Percentiles rank a stretch among this genome's conserved stretches.
phyloP scores from a whole-genome alignment of 2,329 filamentous ascomycete species.

The Colletotrichum tabaci region DNA sequence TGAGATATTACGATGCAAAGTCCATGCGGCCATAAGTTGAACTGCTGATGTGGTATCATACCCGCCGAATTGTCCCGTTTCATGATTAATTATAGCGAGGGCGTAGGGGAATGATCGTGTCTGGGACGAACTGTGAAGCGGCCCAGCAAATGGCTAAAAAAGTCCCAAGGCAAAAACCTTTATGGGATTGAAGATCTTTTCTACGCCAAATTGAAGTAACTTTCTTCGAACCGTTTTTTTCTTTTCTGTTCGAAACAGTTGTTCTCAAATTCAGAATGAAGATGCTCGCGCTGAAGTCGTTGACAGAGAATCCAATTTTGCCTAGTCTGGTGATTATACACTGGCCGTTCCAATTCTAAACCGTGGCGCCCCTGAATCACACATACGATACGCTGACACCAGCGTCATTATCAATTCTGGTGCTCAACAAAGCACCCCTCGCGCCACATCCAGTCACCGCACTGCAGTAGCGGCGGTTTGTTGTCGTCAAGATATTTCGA shows the following conservation, averaged over 20 bases:
- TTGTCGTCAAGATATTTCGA: neutral
- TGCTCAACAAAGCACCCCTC: conserved; percentile 7
- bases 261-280: too few species aligned
- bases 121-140: neutral
- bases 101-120: neutral
- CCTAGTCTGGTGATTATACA: conserved; percentile 42
- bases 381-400: conserved; percentile 25
- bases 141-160: neutral
- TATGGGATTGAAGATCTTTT: neutral
- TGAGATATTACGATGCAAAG: neutral
- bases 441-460: conserved; percentile 3
- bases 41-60: neutral
- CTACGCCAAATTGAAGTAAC: neutral
- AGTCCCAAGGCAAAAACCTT: neutral
- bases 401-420: conserved; percentile 9
- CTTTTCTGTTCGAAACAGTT: neutral
- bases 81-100: too few species aligned
- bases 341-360: conserved; percentile 41
- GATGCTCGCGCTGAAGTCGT: neutral
- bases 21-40: too few species aligned
- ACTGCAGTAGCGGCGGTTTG: conserved; percentile 4
- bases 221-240: neutral
- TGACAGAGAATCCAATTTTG: conserved; percentile 41
- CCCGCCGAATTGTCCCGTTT: too few species aligned
- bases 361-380: conserved; percentile 41